These are phyloP conservation scores for Pleurotus giganteus DNA, from an alignment of 768 basidiomycete genomes.

Conservation along the genomic window DNA sequence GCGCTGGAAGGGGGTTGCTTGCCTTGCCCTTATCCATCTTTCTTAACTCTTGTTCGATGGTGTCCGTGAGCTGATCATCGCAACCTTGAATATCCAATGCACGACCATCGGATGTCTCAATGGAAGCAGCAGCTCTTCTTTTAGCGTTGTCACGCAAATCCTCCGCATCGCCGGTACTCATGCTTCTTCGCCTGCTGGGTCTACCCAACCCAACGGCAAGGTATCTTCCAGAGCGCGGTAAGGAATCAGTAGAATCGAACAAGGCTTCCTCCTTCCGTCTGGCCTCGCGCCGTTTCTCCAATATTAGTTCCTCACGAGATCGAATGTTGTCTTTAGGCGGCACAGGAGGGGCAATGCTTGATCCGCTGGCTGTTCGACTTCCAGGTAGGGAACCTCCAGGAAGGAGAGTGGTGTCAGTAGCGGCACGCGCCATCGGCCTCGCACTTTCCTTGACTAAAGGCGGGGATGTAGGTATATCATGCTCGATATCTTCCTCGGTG, in stretches of 20 bases:
- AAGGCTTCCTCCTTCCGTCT: conserved; percentile 49
- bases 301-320: conserved; percentile 63
- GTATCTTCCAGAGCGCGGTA: conserved; percentile 18
- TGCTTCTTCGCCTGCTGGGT: conserved; percentile 64
- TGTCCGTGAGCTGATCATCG: conserved; percentile 60
- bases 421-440: conserved; percentile 43
- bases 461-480: conserved; percentile 24
- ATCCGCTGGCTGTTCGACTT: conserved; percentile 40
- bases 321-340: conserved; percentile 68
- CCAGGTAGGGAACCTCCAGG: conserved; percentile 17
- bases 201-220: conserved; percentile 38
- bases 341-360: conserved; percentile 43
- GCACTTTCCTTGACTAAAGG: conserved; percentile 21
- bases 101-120: conserved; percentile 34
- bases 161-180: conserved; percentile 76
- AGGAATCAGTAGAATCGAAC: conserved; percentile 3
- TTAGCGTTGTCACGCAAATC: conserved; percentile 33
- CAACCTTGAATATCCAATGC: conserved; percentile 39
- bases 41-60: conserved; percentile 71
- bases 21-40: conserved; percentile 47
- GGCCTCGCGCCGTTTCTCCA: conserved; percentile 67
- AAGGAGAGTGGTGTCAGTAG: conserved; percentile 48
- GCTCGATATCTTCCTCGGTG: conserved; percentile 32
- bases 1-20: conserved; percentile 32
- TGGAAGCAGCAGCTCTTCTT: conserved; percentile 29